Evolutionary conservation across 1,139 yeast genomes (phyloP), one percentile per base, ranked within the genome.

Genomic region (Saccharomyces hybrid): DNA sequence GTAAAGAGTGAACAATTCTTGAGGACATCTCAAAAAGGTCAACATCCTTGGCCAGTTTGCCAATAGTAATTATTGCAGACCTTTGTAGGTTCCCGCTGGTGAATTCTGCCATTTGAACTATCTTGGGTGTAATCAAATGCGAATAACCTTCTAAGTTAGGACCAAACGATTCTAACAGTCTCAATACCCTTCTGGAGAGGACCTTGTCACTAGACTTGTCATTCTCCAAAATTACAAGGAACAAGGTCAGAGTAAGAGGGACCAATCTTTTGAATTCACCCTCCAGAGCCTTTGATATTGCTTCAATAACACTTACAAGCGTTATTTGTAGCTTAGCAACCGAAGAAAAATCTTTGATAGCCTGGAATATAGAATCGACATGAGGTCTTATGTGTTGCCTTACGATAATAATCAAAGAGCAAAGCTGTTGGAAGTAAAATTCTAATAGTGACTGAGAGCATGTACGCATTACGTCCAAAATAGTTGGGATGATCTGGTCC

Each of bases 111-210:
- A 91, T 73, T 57, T 82, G 79, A 0, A 91, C 95, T 46, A 91
- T 78, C 52, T 87, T 86, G 0, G 98, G 98, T 23, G 93, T 79
- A 47, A 93, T 81, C 51, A 91, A 78, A 69, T 90, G 97, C 8
- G 86, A 82, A 64, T 87, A 89, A 58, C 93, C 97, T 62, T 93
- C 98, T 50, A 91, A 79, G 64, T 86, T 89, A 29, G 86, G 77
- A 0, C 97, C 97, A 71, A 93, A 89, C 0, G 87, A 86, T n/a
- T 90, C 95, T 66, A 95, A 81, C n/a, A 96, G 87, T 62, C 84
- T 84, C 62, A 95, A 75, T 0, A 91, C 95, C 60, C 88, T 84
- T 47, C 85, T 73, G 0, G 96, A 83, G 0, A 93, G 82, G 38
- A 80, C 80, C 47, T 82, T 75, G 41, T 82, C 82, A 0, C 79